Percentiles rank a stretch among this genome's conserved stretches.
phyloP scores from a whole-genome alignment of 371 early-diverging fungal species.

The Rhizopus arrhizus region DNA sequence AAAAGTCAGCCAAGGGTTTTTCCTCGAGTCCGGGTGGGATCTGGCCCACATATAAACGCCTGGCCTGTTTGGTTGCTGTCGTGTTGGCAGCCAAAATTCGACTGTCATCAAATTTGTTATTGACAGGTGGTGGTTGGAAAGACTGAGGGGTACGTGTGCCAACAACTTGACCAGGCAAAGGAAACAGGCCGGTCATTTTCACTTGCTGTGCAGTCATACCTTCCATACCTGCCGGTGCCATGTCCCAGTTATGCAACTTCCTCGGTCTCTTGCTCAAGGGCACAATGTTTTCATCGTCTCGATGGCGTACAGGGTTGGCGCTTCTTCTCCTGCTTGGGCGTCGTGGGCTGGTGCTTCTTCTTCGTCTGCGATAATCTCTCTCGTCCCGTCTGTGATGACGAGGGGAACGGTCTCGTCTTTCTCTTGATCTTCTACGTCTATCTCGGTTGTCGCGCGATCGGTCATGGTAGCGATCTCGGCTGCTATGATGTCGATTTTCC shows the following conservation, averaged over 20 bases:
- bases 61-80: constrained; percentile 66
- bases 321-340: constrained; percentile 51
- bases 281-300: constrained; percentile 57
- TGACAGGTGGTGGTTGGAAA: constrained; percentile 47
- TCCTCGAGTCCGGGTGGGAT: constrained; percentile 84
- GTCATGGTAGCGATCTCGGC: constrained; percentile 53
- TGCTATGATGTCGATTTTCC: constrained; percentile 40
- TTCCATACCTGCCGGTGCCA: constrained; percentile 91
- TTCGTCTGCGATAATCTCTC: constrained; percentile 45
- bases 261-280: constrained; percentile 81
- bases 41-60: constrained; percentile 91
- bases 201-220: constrained; percentile 86
- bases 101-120: background rate
- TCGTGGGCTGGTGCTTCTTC: constrained; percentile 44
- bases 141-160: constrained; percentile 64
- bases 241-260: constrained; percentile 92
- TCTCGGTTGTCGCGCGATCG: constrained; percentile 47
- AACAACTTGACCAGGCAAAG: constrained; percentile 86
- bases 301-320: constrained; percentile 38
- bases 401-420: constrained; percentile 43
- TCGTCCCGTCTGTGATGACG: constrained; percentile 31
- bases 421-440: constrained; percentile 41
- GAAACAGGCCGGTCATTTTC: constrained; percentile 91
- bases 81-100: constrained; percentile 39
- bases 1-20: constrained; percentile 78